Conservation (phyloP, 345 rosid species). For the Salix purpurea region DNA sequence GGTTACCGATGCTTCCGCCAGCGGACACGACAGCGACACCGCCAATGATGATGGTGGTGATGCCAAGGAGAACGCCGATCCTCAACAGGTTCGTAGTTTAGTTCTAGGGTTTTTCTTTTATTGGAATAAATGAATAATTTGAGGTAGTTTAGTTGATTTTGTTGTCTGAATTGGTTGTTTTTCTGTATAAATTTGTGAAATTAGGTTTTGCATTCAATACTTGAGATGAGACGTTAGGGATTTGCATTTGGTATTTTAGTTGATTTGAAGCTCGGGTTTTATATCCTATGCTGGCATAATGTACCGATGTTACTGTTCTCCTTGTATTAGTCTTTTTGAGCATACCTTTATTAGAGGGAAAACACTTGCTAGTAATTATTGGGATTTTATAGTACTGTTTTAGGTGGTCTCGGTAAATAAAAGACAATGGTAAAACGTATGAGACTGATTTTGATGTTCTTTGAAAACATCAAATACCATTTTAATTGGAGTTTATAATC, state of each 20-base stretch:
- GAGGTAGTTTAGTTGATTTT: neutral
- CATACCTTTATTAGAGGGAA: neutral
- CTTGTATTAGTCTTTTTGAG: neutral
- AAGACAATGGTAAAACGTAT: neutral
- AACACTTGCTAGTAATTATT: neutral
- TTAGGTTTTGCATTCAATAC: neutral
- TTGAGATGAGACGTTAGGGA: neutral
- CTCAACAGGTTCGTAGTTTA: constrained; percentile 32
- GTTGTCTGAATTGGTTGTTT: neutral
- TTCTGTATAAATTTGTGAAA: neutral
- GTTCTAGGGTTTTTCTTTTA: neutral
- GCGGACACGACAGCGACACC: constrained; percentile 29
- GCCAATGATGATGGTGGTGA: constrained; percentile 33
- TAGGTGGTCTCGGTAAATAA: neutral
- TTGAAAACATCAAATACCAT: neutral
- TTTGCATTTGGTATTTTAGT: neutral
- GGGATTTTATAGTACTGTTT: neutral
- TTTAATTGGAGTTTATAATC: neutral
- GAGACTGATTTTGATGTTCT: neutral
- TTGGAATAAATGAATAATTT: neutral
- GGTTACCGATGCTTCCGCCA: neutral
- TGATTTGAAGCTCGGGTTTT: neutral
- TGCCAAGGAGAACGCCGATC: constrained; percentile 49
- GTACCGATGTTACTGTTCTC: neutral
- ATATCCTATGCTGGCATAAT: neutral